A percentile compares a stretch with the other conserved stretches of the same genome.
These are phyloP conservation scores for Thalia dealbata DNA, from an alignment of 176 grass and related monocot genomes.

Conservation along the genomic window DNA sequence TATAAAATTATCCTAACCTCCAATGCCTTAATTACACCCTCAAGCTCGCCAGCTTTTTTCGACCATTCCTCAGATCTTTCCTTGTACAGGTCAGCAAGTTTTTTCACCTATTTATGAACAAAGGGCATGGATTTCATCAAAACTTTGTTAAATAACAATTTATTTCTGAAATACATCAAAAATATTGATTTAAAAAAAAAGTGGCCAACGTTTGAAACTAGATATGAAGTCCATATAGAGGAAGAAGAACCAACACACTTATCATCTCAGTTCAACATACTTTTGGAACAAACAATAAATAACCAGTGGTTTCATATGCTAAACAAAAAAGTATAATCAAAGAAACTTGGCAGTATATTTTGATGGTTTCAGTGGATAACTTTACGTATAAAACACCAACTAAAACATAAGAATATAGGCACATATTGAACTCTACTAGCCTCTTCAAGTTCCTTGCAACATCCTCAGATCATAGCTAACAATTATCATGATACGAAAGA, in stretches of 20 bases:
- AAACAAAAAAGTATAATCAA: too few relatives aligned
- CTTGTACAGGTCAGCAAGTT: slow-evolving; percentile 80
- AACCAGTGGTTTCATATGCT: not conserved
- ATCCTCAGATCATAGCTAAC: not conserved
- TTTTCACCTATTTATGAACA: slow-evolving; percentile 54
- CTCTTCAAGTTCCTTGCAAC: not conserved
- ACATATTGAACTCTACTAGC: not conserved
- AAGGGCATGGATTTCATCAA: too few relatives aligned
- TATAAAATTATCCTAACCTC: slow-evolving; percentile 44
- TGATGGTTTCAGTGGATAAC: not conserved
- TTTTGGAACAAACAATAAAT: not conserved
- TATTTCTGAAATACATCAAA: not conserved
- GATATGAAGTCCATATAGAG: not conserved
- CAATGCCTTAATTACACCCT: slow-evolving; percentile 98
- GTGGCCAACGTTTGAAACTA: not conserved
- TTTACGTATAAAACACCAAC: not conserved
- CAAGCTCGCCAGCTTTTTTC: slow-evolving; percentile 79
- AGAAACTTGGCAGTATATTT: not conserved
- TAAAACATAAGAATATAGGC: not conserved
- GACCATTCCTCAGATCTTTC: slow-evolving; percentile 90
- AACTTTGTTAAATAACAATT: not conserved
- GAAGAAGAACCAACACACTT: not conserved
- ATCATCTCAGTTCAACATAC: not conserved
- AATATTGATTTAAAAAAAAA: not conserved
- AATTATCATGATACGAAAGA: not conserved